Conservation (phyloP, 2,329 filamentous ascomycete species). For the Periconia digitata region DNA sequence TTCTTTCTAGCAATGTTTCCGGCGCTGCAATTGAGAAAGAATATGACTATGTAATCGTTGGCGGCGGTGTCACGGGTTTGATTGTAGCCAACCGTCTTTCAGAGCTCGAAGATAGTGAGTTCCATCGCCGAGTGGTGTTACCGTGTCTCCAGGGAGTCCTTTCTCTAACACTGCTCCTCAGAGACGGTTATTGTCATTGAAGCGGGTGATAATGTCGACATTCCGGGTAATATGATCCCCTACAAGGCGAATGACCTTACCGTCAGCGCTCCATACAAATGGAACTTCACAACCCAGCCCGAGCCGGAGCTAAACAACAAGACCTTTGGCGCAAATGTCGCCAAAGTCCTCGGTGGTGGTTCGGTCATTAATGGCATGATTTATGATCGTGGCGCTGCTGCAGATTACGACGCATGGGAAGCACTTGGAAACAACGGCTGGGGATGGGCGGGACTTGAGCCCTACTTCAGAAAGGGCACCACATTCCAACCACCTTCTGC, state of each 20-base stretch:
- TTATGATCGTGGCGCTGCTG: slow-evolving; percentile 38
- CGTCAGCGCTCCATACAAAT: slow-evolving; percentile 12
- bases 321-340: slow-evolving; percentile 20
- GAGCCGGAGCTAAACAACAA: slow-evolving; percentile 23
- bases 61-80: slow-evolving; percentile 33
- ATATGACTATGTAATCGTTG: slow-evolving; percentile 37
- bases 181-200: slow-evolving; percentile 32
- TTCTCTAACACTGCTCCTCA: slow-evolving; percentile 4
- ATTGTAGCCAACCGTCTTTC: slow-evolving; percentile 34
- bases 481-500: slow-evolving; percentile 5
- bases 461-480: slow-evolving; percentile 34
- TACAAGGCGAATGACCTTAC: slow-evolving; percentile 2
- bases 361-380: slow-evolving; percentile 41
- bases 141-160: not conserved
- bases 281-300: slow-evolving; percentile 16
- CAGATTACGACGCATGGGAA: slow-evolving; percentile 57
- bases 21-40: slow-evolving; percentile 2
- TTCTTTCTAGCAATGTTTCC: slow-evolving; percentile 15
- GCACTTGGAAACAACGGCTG: slow-evolving; percentile 62
- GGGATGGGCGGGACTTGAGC: slow-evolving; percentile 55
- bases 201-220: slow-evolving; percentile 26
- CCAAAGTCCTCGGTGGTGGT: slow-evolving; percentile 35
- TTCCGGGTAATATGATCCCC: slow-evolving; percentile 22
- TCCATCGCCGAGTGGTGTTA: slow-evolving; percentile 14
- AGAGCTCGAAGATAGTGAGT: slow-evolving; percentile 23